Base-by-base conservation (phyloP, 495 filamentous ascomycete species). In the Schizothecium vesticola region DNA sequence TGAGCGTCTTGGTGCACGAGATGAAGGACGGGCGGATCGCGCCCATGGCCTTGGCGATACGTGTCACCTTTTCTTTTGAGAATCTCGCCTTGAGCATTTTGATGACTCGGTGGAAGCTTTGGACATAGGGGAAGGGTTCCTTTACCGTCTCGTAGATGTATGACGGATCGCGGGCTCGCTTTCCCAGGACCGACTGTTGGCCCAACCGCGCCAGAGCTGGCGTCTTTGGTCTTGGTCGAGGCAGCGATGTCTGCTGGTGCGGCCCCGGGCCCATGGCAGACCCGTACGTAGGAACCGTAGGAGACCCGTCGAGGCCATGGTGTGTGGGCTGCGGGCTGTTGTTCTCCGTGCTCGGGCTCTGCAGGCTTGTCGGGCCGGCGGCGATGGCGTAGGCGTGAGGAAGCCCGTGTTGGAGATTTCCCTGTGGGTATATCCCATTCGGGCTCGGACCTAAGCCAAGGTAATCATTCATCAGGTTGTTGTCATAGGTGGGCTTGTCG, bases 21-120 rank as follows among this genome's bases (percentile, higher is more conserved):
- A 98, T 94, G 79, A 99, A 94, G 8, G 92, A 92, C 6, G 95
- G 95, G 22, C 95, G 91, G 70, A 97, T 96, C 56, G 89, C 90
- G 10, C 92, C 90, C 67, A 99, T 86, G 12, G 93, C 88, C 78
- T 92, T 91, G 66, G 92, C 93, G 68, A 97, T 94, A 57, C 89
- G 88, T 59, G 92, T 74, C 3, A 87, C 88, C 73, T 91, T 90
- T 43, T 86, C 85, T 13, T 82, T 72, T 3, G 87, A 81, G 75
- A 96, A 96, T 11, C 94, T 90, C 24, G 86, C 86, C 75, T 91
- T 87, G 13, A 98, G 84, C 69, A 92, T 88, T n/a, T 86, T 86
- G 64, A 91, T 93, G 59, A 99, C 84, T 67, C 88, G 90, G 81
- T 99, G 95, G 79, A 97, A 97, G 56, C 92, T 91, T 64, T 83